A percentile compares a stretch with the other conserved stretches of the same genome.
Evolutionary conservation across 164 flowering plant species (phyloP).

Genomic region (Nelumbo lutea): DNA sequence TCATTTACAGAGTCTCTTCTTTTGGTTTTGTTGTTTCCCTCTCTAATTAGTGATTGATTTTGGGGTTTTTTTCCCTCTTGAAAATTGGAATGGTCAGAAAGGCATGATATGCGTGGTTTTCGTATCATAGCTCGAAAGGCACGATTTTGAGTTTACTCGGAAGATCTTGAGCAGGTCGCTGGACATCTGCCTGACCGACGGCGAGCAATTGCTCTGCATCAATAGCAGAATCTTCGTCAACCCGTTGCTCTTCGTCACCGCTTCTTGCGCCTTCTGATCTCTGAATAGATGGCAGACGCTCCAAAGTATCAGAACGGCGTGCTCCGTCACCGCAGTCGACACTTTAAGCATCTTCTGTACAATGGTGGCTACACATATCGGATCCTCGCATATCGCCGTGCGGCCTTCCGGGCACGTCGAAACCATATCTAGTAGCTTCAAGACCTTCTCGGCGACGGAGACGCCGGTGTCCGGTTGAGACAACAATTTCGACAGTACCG

Average conservation of each 20-base stretch:
- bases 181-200: constrained; percentile 61
- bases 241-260: constrained; percentile 56
- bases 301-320: constrained; percentile 75
- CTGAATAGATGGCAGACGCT: constrained; percentile 59
- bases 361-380: constrained; percentile 36
- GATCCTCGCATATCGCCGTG: constrained; percentile 44
- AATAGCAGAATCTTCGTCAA: constrained; percentile 72
- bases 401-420: constrained; percentile 62
- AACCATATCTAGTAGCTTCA: constrained; percentile 54
- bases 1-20: too few relatives aligned
- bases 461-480: constrained; percentile 19
- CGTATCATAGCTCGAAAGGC: constrained; percentile 65
- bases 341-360: constrained; percentile 59
- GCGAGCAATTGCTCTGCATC: constrained; percentile 82
- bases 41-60: not conserved
- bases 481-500: constrained; percentile 23
- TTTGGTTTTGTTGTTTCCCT: too few relatives aligned
- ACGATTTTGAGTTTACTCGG: constrained; percentile 46
- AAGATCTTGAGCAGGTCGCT: constrained; percentile 68
- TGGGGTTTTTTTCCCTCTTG: not conserved
- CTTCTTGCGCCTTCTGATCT: constrained; percentile 51
- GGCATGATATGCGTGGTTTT: constrained; percentile 90
- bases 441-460: constrained; percentile 33
- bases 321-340: constrained; percentile 64
- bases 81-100: constrained; percentile 28